A percentile compares a stretch with the other conserved stretches of the same genome.
Evolutionary conservation across 73 alveolate genomes (phyloP).

Genomic region (Tetrahymena borealis): DNA sequence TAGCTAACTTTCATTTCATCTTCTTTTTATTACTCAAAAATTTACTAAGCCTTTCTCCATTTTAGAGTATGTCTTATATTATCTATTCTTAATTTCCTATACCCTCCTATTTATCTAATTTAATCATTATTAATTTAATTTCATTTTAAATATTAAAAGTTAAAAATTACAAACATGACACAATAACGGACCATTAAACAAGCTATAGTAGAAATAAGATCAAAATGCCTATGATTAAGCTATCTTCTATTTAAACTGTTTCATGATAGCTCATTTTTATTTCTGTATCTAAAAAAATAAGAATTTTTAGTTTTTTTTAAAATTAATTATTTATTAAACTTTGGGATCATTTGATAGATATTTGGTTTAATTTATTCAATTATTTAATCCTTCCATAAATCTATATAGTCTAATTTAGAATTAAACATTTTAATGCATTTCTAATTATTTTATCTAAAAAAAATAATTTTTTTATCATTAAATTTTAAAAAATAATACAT

Average conservation of each 20-base stretch:
- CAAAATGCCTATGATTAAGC: background rate
- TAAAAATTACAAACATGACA: background rate
- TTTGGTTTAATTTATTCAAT: too few relatives aligned
- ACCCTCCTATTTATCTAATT: background rate
- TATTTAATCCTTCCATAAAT: too few relatives aligned
- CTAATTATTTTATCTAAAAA: too few relatives aligned
- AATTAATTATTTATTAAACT: too few relatives aligned
- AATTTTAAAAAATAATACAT: too few relatives aligned
- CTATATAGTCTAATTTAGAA: too few relatives aligned
- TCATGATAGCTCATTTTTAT: background rate
- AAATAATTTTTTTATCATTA: too few relatives aligned
- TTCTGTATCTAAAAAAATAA: too few relatives aligned
- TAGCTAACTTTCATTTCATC: background rate
- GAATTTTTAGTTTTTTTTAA: too few relatives aligned
- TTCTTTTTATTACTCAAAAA: background rate
- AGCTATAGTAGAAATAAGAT: background rate
- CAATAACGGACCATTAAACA: background rate
- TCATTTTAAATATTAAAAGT: background rate
- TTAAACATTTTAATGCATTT: too few relatives aligned
- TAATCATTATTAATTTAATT: background rate
- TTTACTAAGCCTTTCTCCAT: background rate
- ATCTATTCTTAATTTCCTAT: background rate
- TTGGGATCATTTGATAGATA: too few relatives aligned
- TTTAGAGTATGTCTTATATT: background rate
- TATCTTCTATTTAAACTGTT: background rate